phyloP scores from a whole-genome alignment of 768 basidiomycete species.

The Pleurotus tuber-regium region DNA sequence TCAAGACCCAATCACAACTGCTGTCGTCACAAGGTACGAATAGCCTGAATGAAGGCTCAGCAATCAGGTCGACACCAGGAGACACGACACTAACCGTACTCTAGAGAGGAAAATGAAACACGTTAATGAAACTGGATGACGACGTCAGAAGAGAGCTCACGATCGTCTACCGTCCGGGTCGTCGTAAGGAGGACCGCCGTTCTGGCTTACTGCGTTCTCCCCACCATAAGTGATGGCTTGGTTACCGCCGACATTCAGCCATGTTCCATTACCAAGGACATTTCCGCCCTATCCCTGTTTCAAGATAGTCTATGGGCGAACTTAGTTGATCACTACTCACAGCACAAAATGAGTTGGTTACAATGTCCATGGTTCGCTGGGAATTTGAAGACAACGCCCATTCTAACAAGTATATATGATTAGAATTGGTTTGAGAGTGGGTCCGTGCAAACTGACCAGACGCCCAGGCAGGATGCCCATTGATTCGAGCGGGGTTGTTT shows the following conservation, averaged over 20 bases:
- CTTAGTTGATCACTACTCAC: constrained; percentile 33
- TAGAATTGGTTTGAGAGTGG: background rate
- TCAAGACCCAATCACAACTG: constrained; percentile 59
- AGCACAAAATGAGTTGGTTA: constrained; percentile 84
- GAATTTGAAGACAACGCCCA: constrained; percentile 55
- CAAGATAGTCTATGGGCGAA: background rate
- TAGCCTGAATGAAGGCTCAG: constrained; percentile 35
- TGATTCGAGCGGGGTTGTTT: constrained; percentile 61
- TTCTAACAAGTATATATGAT: constrained; percentile 27
- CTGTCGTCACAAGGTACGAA: constrained; percentile 66
- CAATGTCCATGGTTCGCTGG: constrained; percentile 69
- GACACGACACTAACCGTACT: too few relatives aligned
- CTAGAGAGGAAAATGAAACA: too few relatives aligned
- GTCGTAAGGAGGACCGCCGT: constrained; percentile 50
- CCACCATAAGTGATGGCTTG: constrained; percentile 68
- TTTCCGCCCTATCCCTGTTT: constrained; percentile 41
- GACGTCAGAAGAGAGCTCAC: constrained; percentile 33
- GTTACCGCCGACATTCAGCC: constrained; percentile 78
- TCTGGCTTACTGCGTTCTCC: constrained; percentile 38
- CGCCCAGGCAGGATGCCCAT: constrained; percentile 74
- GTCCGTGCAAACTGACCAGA: constrained; percentile 39
- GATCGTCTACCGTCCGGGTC: constrained; percentile 61
- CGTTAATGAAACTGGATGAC: too few relatives aligned
- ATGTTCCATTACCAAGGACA: constrained; percentile 76
- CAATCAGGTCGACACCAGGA: too few relatives aligned